Evolutionary conservation across 148 eudicot genomes (phyloP).

Genomic region (Rhododendron griersonianum): DNA sequence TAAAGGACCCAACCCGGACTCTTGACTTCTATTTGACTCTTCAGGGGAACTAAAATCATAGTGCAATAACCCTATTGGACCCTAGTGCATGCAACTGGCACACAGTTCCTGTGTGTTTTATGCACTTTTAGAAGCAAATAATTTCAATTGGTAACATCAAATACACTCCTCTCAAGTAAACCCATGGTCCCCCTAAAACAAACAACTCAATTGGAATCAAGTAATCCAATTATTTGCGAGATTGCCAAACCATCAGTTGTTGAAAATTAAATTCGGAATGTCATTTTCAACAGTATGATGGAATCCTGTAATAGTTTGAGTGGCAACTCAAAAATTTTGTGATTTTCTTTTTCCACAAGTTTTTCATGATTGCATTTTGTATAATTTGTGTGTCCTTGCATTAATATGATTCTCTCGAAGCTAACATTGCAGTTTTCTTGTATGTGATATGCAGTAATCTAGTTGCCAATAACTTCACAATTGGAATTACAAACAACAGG

Average conservation of each 20-base stretch:
- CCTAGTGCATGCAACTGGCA: no score
- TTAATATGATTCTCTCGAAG: not conserved
- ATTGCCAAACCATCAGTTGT: not conserved
- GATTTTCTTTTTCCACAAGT: not conserved
- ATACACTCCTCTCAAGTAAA: not conserved
- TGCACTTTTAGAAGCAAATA: not conserved
- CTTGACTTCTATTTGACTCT: no score
- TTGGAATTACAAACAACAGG: constrained; percentile 52
- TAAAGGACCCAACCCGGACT: no score
- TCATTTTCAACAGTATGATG: not conserved
- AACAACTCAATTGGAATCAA: not conserved
- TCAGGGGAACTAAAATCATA: not conserved
- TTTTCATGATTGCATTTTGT: not conserved
- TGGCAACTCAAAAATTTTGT: not conserved
- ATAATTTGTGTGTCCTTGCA: not conserved
- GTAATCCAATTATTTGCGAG: not conserved
- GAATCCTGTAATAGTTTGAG: not conserved
- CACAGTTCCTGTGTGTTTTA: not conserved
- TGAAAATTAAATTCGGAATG: not conserved
- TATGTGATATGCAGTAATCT: constrained; percentile 57
- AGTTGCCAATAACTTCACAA: constrained; percentile 73
- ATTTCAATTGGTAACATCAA: not conserved
- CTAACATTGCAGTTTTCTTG: not conserved
- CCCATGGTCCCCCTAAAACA: not conserved
- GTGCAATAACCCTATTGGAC: no score